Evolutionary conservation across 495 filamentous ascomycete genomes (phyloP).

Genomic region (Friedmanniomyces endolithicus): DNA sequence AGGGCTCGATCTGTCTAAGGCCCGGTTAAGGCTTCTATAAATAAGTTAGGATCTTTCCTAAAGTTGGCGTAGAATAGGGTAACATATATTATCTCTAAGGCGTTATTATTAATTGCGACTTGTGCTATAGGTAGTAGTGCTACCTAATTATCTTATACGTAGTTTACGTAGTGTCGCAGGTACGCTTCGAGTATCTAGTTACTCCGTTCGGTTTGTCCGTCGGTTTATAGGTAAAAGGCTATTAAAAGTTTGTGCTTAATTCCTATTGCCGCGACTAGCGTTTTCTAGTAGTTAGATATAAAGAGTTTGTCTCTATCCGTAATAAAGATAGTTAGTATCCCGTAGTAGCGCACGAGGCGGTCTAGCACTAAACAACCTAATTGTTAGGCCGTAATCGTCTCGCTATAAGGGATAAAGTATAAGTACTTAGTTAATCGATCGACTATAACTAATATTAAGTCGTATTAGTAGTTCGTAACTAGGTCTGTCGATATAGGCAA

Average conservation of each 20-base stretch:
- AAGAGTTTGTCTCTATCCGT: not conserved
- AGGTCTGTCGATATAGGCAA: not conserved
- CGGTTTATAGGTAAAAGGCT: not conserved
- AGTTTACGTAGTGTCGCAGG: not conserved
- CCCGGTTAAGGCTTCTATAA: constrained; percentile 5
- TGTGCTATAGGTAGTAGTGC: not conserved
- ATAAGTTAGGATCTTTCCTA: constrained; percentile 6
- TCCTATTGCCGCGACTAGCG: constrained; percentile 1
- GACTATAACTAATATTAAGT: too few species aligned
- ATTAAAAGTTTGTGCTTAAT: constrained; percentile 4
- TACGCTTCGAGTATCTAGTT: not conserved
- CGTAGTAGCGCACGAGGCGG: not conserved
- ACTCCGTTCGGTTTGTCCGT: not conserved
- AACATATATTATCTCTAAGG: not conserved
- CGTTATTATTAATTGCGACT: not conserved
- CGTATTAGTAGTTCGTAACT: too few species aligned
- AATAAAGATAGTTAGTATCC: constrained; percentile 1
- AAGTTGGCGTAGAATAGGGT: not conserved
- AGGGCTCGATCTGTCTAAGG: constrained; percentile 4
- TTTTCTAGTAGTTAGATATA: constrained; percentile 8
- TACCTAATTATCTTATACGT: constrained; percentile 8
- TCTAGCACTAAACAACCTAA: constrained; percentile 1
- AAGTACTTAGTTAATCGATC: too few species aligned
- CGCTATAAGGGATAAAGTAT: not conserved
- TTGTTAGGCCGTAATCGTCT: constrained; percentile 6